Evolutionary conservation across 352 stramenopile genomes (phyloP), one percentile per base, ranked within the genome.

Genomic region (Phytophthora quininea): DNA sequence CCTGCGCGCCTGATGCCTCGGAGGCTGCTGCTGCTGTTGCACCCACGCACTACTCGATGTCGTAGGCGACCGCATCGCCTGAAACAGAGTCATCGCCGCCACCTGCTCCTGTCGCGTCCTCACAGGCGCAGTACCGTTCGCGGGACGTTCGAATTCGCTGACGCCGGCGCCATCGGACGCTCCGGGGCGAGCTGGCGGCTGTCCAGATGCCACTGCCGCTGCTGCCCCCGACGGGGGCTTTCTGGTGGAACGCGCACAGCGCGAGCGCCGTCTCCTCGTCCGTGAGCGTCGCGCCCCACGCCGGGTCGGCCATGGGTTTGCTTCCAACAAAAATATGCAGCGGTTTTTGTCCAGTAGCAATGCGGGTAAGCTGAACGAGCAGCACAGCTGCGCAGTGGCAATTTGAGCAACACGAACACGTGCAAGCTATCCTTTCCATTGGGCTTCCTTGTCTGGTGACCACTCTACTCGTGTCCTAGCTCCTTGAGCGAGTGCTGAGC

Each of bases 401-500:
- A 24, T 24, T 24, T 24, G 19, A 24, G 19, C 19, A 24, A 0
- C 19, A 24, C 19, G 19, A 24, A 24, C 19, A 24, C 19, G 19
- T 24, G 19, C 19, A 24, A 24, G 19, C 19, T 24, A 24, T 24
- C 19, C 19, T 0, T 24, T 0, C 19, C 19, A 24, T 24, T 24
- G 19, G 19, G 0, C 19, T 24, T 24, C 19, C 19, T 24, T 24
- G 0, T 24, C 29, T 47, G 19, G 35, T 49, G 43, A 27, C 42
- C 6, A 7, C 29, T 54, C 24, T 57, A 69, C 9, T 66, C 45
- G 27, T 76, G 72, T 0, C 78, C 73, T 5, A 95, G 71, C 53
- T 96, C 71, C 61, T 93, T 91, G 53, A 96, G 73, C 14, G 88
- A 96, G 37, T 79, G 74, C 64, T 92, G 76, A 1, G 89, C 89